Conservation (phyloP, 306 rosid species). For the Corylus avellana region DNA sequence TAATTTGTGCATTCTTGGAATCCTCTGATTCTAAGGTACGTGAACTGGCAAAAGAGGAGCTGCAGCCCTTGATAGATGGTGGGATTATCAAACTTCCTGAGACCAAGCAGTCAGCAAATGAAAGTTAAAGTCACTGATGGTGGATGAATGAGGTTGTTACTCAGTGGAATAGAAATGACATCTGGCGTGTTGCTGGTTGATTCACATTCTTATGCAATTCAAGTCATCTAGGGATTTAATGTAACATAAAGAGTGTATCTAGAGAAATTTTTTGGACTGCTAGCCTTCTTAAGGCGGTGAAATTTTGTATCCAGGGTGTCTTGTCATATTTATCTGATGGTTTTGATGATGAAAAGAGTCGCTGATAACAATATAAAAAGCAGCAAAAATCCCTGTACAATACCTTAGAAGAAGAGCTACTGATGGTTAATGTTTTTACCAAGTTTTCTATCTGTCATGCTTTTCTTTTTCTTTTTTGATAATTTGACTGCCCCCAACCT, state of each 20-base stretch:
- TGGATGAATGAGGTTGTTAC: slow-evolving; percentile 16
- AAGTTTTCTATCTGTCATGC: background rate
- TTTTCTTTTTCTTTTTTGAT: too few relatives aligned
- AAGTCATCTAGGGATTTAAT: background rate
- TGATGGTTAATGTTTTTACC: background rate
- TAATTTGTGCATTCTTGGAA: slow-evolving; percentile 74
- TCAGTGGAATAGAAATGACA: background rate
- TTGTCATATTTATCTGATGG: slow-evolving; percentile 11
- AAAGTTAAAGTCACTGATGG: slow-evolving; percentile 10
- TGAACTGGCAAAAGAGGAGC: slow-evolving; percentile 55
- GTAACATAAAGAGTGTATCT: background rate
- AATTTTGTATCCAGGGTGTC: slow-evolving; percentile 27
- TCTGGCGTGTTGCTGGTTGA: slow-evolving; percentile 14
- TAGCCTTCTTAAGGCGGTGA: slow-evolving; percentile 24
- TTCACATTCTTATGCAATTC: background rate
- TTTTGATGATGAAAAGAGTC: slow-evolving; percentile 11
- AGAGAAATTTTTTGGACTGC: background rate
- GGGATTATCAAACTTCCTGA: slow-evolving; percentile 56
- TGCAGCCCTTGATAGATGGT: slow-evolving; percentile 65
- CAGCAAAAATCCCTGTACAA: background rate
- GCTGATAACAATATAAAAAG: background rate
- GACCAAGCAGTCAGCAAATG: slow-evolving; percentile 24
- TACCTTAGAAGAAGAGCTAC: background rate
- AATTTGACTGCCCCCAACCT: slow-evolving; percentile 20
- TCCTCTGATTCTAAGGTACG: slow-evolving; percentile 59